Conservation (phyloP, 2,329 filamentous ascomycete genomes). For the Bipolaris oryzae region DNA sequence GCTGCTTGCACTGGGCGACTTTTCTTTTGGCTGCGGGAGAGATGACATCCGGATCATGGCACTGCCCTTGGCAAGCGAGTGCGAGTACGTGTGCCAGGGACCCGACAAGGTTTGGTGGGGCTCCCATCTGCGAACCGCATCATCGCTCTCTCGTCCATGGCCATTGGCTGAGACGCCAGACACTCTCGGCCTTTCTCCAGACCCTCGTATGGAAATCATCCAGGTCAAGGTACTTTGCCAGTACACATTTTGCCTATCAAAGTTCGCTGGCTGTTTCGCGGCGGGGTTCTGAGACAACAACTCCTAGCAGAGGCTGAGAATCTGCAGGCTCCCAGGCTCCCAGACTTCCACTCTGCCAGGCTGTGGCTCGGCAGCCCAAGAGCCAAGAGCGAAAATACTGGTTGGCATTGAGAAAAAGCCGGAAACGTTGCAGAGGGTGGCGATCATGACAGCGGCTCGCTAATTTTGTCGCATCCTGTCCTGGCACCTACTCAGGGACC, state of each 20-base stretch:
- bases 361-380: background rate
- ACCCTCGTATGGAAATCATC: no score
- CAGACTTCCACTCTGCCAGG: background rate
- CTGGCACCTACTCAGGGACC: background rate
- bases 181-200: background rate
- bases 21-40: constrained; percentile 4
- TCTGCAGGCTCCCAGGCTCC: background rate
- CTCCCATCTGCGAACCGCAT: constrained; percentile 2
- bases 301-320: no score
- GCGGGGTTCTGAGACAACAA: constrained; percentile 5
- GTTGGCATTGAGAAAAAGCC: constrained; percentile 5
- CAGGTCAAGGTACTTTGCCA: no score
- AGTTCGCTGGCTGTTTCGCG: constrained; percentile 5
- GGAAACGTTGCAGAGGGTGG: background rate
- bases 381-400: background rate
- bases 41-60: constrained; percentile 2
- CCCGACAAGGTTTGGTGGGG: constrained; percentile 5
- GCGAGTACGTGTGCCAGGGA: background rate
- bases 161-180: background rate
- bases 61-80: constrained; percentile 8
- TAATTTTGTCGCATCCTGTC: background rate
- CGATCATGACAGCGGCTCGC: constrained; percentile 1
- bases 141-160: background rate
- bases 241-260: no score
- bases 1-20: background rate